Evolutionary conservation across 306 rosid genomes (phyloP), one percentile per base, ranked within the genome.

Genomic region (Echinosophora koreensis): DNA sequence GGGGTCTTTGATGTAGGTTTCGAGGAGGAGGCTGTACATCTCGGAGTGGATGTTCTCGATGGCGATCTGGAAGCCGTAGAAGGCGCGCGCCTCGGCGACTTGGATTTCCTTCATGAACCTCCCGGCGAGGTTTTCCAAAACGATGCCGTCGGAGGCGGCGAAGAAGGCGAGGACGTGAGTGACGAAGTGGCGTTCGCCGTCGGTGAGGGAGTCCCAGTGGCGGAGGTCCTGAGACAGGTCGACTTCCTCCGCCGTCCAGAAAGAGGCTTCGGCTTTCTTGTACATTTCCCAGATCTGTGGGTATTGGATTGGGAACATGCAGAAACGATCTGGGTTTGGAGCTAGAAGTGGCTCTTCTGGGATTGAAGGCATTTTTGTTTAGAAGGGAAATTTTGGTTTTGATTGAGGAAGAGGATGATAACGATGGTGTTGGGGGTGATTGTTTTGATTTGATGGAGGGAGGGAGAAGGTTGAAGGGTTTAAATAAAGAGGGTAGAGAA

Each of bases 241-340:
- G 1, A 93, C 98, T 69, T 93, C 98, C 80, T 94, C 96, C 1
- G 96, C 94, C 5, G 98, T 90, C 97, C 98, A 88, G 77, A 90
- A 94, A 0, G 98, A 93, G 0, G 98, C 98, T 69, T 90, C 92
- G 6, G 96, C 96, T 74, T 91, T 94, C 85, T 94, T 94, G 83
- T 94, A 94, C 98, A 94, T 94, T 4, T 94, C 96, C 98, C 98
- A 94, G 5, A 94, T 87, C 39, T 90, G 83, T 0, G 97, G 98
- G 84, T 86, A 94, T 2, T 94, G 88, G 17, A 94, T 94, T 0
- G 98, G 98, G 62, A 94, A 94, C 98, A 94, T 94, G 16, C 97
- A 91, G 87, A 94, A 94, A 0, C 98, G 84, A 3, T 90, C 98
- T 0, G 97, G 92, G 81, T 88, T 94, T 2, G 92, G 73, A 0